These are phyloP conservation scores for Tuber calosporum DNA, from an alignment of 495 filamentous ascomycete species.

Conservation along the genomic window DNA sequence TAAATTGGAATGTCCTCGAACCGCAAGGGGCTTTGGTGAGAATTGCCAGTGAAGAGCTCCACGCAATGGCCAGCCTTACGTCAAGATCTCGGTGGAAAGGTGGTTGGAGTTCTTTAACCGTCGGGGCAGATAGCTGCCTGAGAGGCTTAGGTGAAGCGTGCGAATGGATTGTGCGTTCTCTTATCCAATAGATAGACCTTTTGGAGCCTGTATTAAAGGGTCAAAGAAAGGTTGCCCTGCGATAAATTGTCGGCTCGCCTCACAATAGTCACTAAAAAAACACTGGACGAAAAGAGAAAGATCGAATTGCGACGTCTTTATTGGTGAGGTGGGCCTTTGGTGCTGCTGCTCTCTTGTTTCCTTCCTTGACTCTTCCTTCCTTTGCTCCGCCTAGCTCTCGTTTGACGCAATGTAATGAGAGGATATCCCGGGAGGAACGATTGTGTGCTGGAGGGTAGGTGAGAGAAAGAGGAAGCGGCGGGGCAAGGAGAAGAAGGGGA, in stretches of 20 bases:
- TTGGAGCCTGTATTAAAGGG: neutral
- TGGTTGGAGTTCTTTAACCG: neutral
- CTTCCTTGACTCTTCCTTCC: neutral
- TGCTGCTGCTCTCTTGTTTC: neutral
- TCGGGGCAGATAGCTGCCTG: neutral
- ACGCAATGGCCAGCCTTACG: neutral
- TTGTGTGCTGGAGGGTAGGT: neutral
- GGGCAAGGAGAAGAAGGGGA: neutral
- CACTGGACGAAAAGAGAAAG: neutral
- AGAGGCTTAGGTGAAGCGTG: neutral
- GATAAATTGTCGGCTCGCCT: neutral
- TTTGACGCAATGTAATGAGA: neutral
- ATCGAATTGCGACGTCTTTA: neutral
- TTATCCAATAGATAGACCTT: neutral
- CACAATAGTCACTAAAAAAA: neutral
- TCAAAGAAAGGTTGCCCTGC: neutral
- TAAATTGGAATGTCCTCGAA: neutral
- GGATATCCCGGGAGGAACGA: neutral
- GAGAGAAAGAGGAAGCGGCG: slow-evolving; percentile 1
- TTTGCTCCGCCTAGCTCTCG: neutral
- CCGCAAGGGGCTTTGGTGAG: neutral
- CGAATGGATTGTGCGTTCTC: neutral
- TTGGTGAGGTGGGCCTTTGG: neutral
- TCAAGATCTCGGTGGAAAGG: neutral
- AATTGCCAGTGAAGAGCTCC: neutral